Percentiles rank a stretch among this genome's conserved stretches.
Conservation (phyloP, 2,329 filamentous ascomycete genomes). For the Harringtonia lauricola region DNA sequence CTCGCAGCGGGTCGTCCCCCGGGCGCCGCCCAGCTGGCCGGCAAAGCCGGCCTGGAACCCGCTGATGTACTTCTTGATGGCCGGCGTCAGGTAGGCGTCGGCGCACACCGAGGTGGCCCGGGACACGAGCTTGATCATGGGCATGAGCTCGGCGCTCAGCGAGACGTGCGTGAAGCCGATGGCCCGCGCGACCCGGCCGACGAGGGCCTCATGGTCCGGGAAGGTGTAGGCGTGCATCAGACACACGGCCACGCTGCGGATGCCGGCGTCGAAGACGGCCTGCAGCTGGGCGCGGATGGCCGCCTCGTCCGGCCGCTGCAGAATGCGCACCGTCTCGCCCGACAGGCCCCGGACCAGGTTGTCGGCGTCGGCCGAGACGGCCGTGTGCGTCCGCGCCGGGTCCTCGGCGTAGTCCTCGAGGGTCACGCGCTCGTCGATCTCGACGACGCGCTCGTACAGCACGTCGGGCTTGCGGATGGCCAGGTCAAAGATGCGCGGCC, state of each 20-base stretch:
- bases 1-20: slow-evolving; percentile 66
- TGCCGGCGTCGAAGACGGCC: slow-evolving; percentile 56
- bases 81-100: slow-evolving; percentile 70
- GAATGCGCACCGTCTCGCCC: slow-evolving; percentile 62
- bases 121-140: slow-evolving; percentile 78
- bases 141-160: slow-evolving; percentile 71
- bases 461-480: slow-evolving; percentile 81
- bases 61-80: slow-evolving; percentile 62
- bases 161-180: slow-evolving; percentile 79
- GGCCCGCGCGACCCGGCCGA: slow-evolving; percentile 66
- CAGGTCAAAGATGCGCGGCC: slow-evolving; percentile 84
- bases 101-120: slow-evolving; percentile 67
- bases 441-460: slow-evolving; percentile 74
- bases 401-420: slow-evolving; percentile 89
- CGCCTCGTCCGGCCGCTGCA: slow-evolving; percentile 48
- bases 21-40: slow-evolving; percentile 67
- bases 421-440: slow-evolving; percentile 83
- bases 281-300: slow-evolving; percentile 50
- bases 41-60: slow-evolving; percentile 74
- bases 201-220: slow-evolving; percentile 69
- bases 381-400: slow-evolving; percentile 52
- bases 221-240: slow-evolving; percentile 91
- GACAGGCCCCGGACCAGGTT: slow-evolving; percentile 59
- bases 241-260: slow-evolving; percentile 77
- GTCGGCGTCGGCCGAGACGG: slow-evolving; percentile 37